Evolutionary conservation across 768 basidiomycete genomes (phyloP).

Genomic region (Neoboletus brunneissimus): DNA sequence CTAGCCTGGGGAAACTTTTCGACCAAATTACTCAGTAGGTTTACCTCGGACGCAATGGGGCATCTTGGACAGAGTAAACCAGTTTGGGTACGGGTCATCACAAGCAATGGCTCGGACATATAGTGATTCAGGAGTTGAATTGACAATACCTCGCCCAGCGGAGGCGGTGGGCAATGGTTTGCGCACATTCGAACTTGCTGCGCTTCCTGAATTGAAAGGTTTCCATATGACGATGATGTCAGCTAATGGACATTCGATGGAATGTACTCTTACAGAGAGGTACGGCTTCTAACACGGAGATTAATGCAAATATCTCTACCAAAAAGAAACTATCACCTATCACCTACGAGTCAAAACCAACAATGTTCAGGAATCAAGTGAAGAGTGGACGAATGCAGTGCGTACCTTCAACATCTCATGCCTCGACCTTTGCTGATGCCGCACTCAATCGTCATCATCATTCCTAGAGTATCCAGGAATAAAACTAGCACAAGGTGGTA

Average conservation of each 20-base stretch:
- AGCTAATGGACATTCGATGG: conserved; percentile 10
- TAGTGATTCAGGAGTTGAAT: conserved; percentile 66
- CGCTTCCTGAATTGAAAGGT: conserved; percentile 48
- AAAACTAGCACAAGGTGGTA: conserved; percentile 41
- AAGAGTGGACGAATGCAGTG: conserved; percentile 10
- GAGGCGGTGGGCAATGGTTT: not conserved
- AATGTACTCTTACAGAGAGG: conserved; percentile 55
- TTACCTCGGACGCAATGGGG: not conserved
- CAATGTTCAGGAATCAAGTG: conserved; percentile 37
- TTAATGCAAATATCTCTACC: conserved; percentile 13
- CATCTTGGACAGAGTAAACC: conserved; percentile 8
- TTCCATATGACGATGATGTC: conserved; percentile 7
- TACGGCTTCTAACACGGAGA: conserved; percentile 59
- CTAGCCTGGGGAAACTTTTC: not conserved
- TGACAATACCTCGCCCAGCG: conserved; percentile 45
- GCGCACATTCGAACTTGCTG: conserved; percentile 67
- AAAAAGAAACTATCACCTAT: conserved; percentile 4
- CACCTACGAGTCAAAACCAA: conserved; percentile 73
- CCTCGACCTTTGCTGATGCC: conserved; percentile 65
- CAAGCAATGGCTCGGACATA: conserved; percentile 53
- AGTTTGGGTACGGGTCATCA: conserved; percentile 46
- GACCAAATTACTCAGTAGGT: conserved; percentile 3
- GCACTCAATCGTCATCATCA: conserved; percentile 72
- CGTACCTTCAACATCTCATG: conserved; percentile 79
- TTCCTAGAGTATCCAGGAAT: conserved; percentile 79